Conservation (phyloP, 2,329 filamentous ascomycete genomes). For the Purpureocillium lavendulum region DNA sequence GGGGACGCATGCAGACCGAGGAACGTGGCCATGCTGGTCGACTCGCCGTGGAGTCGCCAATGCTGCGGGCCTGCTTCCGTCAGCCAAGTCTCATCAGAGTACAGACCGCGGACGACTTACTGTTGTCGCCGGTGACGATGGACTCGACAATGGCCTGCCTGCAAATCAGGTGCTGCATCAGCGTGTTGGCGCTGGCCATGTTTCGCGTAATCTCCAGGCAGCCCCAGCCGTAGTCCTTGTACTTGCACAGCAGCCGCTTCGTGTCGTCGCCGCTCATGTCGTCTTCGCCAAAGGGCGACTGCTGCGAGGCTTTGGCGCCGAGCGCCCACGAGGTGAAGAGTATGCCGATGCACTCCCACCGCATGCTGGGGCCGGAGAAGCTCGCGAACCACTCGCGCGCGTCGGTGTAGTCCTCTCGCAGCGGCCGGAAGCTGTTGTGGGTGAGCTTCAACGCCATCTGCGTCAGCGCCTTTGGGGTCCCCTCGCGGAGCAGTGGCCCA, state of each 20-base stretch:
- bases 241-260: conserved; percentile 10
- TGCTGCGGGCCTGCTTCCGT: background rate
- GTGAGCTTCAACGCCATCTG: conserved; percentile 22
- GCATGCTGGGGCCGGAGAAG: conserved; percentile 23
- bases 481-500: conserved; percentile 11
- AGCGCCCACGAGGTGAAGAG: conserved; percentile 17
- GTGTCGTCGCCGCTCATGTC: conserved; percentile 1
- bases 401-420: conserved; percentile 22
- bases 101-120: conserved; percentile 13
- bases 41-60: conserved; percentile 7
- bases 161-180: conserved; percentile 21
- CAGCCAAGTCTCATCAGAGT: too few relatives aligned
- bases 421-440: conserved; percentile 20
- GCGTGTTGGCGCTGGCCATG: conserved; percentile 16
- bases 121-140: conserved; percentile 24
- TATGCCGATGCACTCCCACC: conserved; percentile 29
- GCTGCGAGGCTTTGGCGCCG: background rate
- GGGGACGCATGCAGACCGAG: conserved; percentile 6
- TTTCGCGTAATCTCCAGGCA: conserved; percentile 20
- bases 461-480: conserved; percentile 12
- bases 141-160: conserved; percentile 23
- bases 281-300: background rate
- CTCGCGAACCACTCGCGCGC: conserved; percentile 22
- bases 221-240: conserved; percentile 6
- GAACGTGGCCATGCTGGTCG: conserved; percentile 6